These are phyloP conservation scores for Plasmodium vivax DNA, from an alignment of 169 alveolate species.

Conservation along the genomic window DNA sequence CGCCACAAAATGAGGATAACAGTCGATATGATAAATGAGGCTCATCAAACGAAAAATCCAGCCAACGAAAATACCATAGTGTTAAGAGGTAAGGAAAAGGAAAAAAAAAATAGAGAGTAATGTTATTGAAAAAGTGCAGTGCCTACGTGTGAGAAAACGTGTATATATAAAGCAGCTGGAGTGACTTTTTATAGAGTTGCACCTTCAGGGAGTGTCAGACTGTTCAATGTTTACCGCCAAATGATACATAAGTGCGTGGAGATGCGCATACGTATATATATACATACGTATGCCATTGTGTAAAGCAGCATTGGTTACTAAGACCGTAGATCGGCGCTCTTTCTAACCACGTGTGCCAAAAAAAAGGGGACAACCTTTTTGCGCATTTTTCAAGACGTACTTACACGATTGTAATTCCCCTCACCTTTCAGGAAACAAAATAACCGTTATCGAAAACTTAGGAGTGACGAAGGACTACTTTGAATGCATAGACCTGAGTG, in stretches of 20 bases:
- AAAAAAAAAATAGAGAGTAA: not conserved
- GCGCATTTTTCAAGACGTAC: not conserved
- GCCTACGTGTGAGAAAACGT: not conserved
- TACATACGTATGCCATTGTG: not conserved
- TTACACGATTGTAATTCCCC: not conserved
- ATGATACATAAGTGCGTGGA: not conserved
- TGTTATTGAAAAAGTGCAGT: not conserved
- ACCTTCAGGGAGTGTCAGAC: not conserved
- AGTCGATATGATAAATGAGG: constrained; percentile 77
- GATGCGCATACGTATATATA: not conserved
- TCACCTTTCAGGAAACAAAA: constrained; percentile 84
- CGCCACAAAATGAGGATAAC: constrained; percentile 77
- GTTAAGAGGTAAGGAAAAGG: constrained; percentile 74
- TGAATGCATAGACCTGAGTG: constrained; percentile 91
- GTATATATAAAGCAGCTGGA: not conserved
- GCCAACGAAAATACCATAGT: constrained; percentile 75
- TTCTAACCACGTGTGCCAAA: not conserved
- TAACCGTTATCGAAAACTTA: constrained; percentile 88
- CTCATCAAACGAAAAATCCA: constrained; percentile 78
- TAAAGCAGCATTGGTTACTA: not conserved
- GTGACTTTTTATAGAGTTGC: not conserved
- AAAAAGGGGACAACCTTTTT: not conserved
- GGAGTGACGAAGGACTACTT: constrained; percentile 92
- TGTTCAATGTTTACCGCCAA: not conserved
- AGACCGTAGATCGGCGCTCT: not conserved